These are phyloP conservation scores for Candolleomyces eurysporus DNA, from an alignment of 768 basidiomycete species.

Conservation along the genomic window DNA sequence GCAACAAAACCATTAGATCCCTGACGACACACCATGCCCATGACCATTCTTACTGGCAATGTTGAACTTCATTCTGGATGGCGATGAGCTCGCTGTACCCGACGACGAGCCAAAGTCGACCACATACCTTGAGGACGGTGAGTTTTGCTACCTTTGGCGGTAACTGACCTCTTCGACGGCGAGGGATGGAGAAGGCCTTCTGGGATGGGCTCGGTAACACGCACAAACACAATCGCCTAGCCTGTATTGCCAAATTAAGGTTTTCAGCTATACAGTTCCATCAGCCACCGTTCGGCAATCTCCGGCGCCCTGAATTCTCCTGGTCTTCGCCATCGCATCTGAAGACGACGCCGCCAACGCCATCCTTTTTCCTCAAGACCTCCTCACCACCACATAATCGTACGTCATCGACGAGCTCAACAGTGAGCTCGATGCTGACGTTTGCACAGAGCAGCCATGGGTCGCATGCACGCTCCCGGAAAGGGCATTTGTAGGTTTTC, in stretches of 20 bases:
- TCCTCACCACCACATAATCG: constrained; percentile 22
- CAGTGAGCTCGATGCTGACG: constrained; percentile 12
- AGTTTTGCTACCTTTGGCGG: constrained; percentile 42
- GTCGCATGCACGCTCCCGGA: constrained; percentile 99
- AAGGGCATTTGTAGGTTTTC: constrained; percentile 95
- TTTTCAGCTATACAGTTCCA: constrained; percentile 59
- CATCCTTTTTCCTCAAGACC: constrained; percentile 45
- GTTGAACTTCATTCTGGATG: constrained; percentile 89
- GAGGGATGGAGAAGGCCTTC: constrained; percentile 24
- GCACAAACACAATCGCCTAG: constrained; percentile 31
- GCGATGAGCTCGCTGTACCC: constrained; percentile 15
- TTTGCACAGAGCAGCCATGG: constrained; percentile 57
- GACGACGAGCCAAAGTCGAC: constrained; percentile 7
- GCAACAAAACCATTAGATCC: constrained; percentile 15
- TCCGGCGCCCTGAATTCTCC: constrained; percentile 18
- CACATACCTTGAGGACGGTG: constrained; percentile 30
- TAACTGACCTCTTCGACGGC: constrained; percentile 38
- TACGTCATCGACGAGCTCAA: constrained; percentile 8
- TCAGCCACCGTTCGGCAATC: constrained; percentile 43
- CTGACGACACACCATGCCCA: background rate
- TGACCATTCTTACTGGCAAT: constrained; percentile 75
- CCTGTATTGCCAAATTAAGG: constrained; percentile 41
- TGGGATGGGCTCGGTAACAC: constrained; percentile 27
- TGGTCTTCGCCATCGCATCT: background rate
- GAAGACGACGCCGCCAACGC: constrained; percentile 11